Evolutionary conservation across 2,329 filamentous ascomycete genomes (phyloP), one percentile per base, ranked within the genome.

Genomic region (Sodiomyces alkalinus): DNA sequence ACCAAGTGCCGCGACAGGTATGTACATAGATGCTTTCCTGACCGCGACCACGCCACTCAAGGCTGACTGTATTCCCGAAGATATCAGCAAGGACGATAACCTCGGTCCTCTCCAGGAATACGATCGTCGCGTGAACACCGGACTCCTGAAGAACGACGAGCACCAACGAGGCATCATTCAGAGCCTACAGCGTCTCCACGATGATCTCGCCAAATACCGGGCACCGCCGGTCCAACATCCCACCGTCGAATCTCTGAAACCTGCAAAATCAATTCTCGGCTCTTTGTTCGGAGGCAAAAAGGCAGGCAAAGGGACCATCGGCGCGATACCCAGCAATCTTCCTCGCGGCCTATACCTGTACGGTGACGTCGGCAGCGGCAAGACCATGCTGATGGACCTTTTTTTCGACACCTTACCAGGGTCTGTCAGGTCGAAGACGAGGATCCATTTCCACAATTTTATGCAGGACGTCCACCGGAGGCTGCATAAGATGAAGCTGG

Each of bases 381-480:
- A 98, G 64, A 98, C 90, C 3, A 98, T 98, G 90, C 64, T 98
- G 47, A 98, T 98, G 90, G 87, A 98, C 49, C 62, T 98, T 27
- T 94, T 96, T 53, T 93, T 86, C 58, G 86, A 96, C 39, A 94
- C 87, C 0, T 60, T 96, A 14, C 90, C 90, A 0, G 51, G 60
- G 11, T 77, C 78, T 34, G 85, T 96, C 39, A 68, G 64, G 32
- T 72, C 74, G 18, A 94, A 93, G 59, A 92, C 78, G 26, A 69
- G 90, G 26, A 94, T 98, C 45, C 90, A 98, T 59, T 98, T 98
- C 55, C 85, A 96, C 61, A 93, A 93, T 52, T 98, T 98, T 61
- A 98, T 98, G 90, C 90, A 96, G 53, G 81, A 92, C 51, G 79
- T 96, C 27, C 90, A 98, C 57, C 83, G 78, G 51, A 69, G 87